Base-by-base conservation (phyloP, 208 protist genomes). In the Leishmania arabica region DNA sequence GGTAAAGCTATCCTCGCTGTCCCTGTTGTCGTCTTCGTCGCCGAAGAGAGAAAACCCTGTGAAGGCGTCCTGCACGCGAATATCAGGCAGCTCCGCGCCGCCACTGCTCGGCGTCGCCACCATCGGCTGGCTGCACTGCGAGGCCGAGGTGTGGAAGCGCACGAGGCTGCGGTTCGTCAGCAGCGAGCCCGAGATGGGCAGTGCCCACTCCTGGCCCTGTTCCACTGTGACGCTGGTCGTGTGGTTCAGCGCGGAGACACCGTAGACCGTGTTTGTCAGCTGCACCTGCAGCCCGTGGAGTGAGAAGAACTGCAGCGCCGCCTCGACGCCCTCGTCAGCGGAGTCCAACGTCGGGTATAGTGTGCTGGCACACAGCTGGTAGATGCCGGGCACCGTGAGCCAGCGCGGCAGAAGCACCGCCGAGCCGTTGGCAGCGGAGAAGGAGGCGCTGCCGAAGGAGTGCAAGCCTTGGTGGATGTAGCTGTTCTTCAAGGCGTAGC, bases 171-270 rank as follows among this genome's bases (percentile, higher is more conserved):
- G 81, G 78, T 91, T 92, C 49, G 89, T 89, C 70, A 95, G 79
- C 79, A 88, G 79, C 56, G 88, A 90, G 73, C 90, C 90, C 49
- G 82, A 82, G 42, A 95, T 87, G 27, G 90, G 89, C 77, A 95
- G 82, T 47, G 89, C 88, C 90, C 88, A 93, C 66, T 92, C 85
- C 79, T 92, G 86, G 13, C 92, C 92, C 51, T 95, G 92, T 83
- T 93, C 82, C 65, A 95, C 90, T n/a, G 80, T 89, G 3, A 94
- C 85, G 24, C 72, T 81, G 27, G 86, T 87, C 42, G 88, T 90
- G 83, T 85, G 79, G 76, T 95, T 95, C 34, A 95, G 70, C 24
- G 88, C 83, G 69, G 92, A 92, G 80, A 95, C 64, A 37, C 84
- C 84, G 82, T 95, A 95, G 54, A 88, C 82, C 34, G 90, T 86